These are phyloP conservation scores for Microcos paniculata DNA, from an alignment of 345 rosid genomes.

Conservation along the genomic window DNA sequence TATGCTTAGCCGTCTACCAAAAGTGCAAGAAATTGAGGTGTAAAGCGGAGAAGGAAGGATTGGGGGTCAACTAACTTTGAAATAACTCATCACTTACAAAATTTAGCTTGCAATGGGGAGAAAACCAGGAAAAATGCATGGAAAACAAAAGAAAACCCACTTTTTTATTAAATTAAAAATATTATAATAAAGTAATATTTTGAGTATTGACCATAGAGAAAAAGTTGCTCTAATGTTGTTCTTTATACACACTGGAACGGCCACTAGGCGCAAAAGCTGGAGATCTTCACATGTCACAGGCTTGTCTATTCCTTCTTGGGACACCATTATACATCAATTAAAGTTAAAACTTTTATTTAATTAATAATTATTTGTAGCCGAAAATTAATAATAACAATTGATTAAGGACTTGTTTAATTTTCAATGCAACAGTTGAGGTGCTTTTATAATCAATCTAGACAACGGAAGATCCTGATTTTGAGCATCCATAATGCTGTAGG, in stretches of 20 bases:
- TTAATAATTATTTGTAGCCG: conserved; percentile 19
- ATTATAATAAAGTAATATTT: not conserved
- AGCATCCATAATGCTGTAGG: conserved; percentile 28
- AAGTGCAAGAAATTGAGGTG: conserved; percentile 4
- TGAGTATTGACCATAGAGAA: conserved; percentile 4
- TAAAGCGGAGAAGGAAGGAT: not conserved
- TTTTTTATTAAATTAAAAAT: not conserved
- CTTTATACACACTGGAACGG: not conserved
- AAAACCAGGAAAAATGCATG: not conserved
- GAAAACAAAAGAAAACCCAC: not conserved
- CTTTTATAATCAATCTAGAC: conserved; percentile 20
- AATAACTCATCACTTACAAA: conserved; percentile 2
- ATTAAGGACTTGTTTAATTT: not conserved
- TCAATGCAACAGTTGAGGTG: conserved; percentile 15
- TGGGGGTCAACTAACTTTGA: conserved; percentile 4
- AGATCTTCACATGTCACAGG: conserved; percentile 43
- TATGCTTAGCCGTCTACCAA: not conserved
- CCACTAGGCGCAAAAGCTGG: conserved; percentile 63
- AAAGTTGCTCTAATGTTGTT: not conserved
- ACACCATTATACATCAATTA: conserved; percentile 45
- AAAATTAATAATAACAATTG: not conserved
- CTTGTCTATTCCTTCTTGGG: conserved; percentile 24
- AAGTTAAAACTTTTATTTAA: conserved; percentile 23
- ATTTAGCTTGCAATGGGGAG: not conserved
- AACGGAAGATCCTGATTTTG: conserved; percentile 32